Base-by-base conservation (phyloP, 2,329 filamentous ascomycete genomes). In the Colletotrichum agaves region DNA sequence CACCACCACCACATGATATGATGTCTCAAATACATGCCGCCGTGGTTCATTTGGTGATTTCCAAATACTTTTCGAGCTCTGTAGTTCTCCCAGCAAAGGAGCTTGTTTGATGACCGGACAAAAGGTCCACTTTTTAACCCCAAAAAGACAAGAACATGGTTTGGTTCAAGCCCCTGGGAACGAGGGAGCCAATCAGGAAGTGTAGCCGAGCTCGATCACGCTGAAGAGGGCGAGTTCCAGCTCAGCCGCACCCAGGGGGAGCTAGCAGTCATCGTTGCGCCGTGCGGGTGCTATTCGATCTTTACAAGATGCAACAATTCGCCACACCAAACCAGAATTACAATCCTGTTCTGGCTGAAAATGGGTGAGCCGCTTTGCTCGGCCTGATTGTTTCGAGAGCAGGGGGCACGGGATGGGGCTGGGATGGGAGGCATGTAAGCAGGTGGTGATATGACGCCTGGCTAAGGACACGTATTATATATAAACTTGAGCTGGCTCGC, bases 171-270 rank as follows among this genome's bases (percentile, higher is more conserved):
- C 57, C 47, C 61, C 19, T 33, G 23, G 19, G 35, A 27, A 15
- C 19, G 19, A 17, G 35, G 55, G 7, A 31, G 17, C 61, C 61
- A 50, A 63, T 59, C 27, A 23, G 62, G 27, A 47, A 47, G 19
- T 41, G 61, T 50, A 50, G 17, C 44, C 61, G 47, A 44, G 39
- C 12, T 7, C 37, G 46, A 27, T 31, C 7, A 41, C 56, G 49
- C 58, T 66, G 58, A 66, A 50, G 53, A 12, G 47, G 59, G n/a
- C 15, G 46, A 46, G 50, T 12, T 17, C 50, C n/a, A 59, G 35
- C 33, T 67, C 64, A 67, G 64, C 64, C 53, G 64, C 61, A 64
- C 33, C 35, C 33, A 49, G 47, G 50, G 31, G 53, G 31, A 13
- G 27, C 21, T 49, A 50, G 33, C 37, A n/a, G n/a, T 21, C 33